Evolutionary conservation across 2,329 filamentous ascomycete species (phyloP).

Genomic region (Cladosporium halotolerans): DNA sequence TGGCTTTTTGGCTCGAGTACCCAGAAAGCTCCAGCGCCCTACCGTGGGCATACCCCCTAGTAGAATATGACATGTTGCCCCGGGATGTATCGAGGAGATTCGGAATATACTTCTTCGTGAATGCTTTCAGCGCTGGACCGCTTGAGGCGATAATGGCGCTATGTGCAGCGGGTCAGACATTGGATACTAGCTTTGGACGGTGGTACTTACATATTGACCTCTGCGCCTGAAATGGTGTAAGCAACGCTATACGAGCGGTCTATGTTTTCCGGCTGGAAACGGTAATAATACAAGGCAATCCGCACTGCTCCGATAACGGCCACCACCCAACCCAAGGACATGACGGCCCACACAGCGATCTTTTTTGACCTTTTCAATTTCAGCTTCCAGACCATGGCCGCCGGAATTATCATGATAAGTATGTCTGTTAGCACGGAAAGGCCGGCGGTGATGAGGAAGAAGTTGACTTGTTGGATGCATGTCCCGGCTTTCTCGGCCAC

Average conservation of each 20-base stretch:
- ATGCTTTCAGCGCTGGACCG: conserved; percentile 47
- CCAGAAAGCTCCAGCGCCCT: not conserved
- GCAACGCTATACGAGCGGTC: conserved; percentile 33
- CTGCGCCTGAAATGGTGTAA: conserved; percentile 33
- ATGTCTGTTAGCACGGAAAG: conserved; percentile 35
- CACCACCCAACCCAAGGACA: conserved; percentile 27
- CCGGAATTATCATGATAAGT: conserved; percentile 36
- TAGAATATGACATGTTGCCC: not conserved
- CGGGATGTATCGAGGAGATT: conserved; percentile 20
- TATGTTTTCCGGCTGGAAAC: conserved; percentile 12
- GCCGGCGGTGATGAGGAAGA: conserved; percentile 30
- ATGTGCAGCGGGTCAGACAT: not conserved
- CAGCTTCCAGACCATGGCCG: conserved; percentile 40
- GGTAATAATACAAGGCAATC: conserved; percentile 18
- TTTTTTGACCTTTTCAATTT: conserved; percentile 37
- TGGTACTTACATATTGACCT: conserved; percentile 28
- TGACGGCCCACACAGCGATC: conserved; percentile 27
- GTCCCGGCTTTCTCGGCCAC: conserved; percentile 21
- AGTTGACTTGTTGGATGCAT: conserved; percentile 30
- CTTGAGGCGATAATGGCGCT: conserved; percentile 48
- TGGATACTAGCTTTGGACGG: no score
- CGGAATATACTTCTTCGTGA: conserved; percentile 32
- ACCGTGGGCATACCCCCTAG: not conserved
- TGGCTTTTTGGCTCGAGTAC: not conserved
- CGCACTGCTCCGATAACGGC: conserved; percentile 28